These are phyloP conservation scores for Limonium bicolor DNA, from an alignment of 148 eudicot genomes.

Conservation along the genomic window DNA sequence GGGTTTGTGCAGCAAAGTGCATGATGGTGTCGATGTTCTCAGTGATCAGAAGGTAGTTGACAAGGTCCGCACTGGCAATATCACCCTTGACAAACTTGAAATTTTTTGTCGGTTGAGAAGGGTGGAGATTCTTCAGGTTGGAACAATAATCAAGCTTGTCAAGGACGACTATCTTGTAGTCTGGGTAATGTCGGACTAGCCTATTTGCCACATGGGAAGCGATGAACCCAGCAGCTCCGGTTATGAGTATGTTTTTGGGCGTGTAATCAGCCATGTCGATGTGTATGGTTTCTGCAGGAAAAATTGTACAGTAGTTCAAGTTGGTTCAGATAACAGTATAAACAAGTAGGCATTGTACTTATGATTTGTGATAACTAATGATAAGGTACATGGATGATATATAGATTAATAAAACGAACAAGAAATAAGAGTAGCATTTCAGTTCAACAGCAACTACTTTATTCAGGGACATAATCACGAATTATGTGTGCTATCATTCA, in stretches of 20 bases:
- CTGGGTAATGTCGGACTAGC: conserved; percentile 5
- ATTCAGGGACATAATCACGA: no score
- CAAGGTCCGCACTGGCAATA: conserved; percentile 9
- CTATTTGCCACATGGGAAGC: conserved; percentile 9
- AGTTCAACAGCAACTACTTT: no score
- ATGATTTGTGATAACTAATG: no score
- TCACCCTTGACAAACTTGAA: conserved; percentile 11
- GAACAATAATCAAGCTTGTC: conserved; percentile 10
- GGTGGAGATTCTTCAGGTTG: conserved; percentile 8
- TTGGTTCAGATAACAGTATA: no score
- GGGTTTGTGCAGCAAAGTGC: conserved; percentile 10
- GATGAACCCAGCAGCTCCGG: conserved; percentile 8
- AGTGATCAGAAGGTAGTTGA: conserved; percentile 7
- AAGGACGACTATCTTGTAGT: conserved; percentile 7
- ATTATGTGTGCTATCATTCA: no score
- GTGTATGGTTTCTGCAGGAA: no score
- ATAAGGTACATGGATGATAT: no score
- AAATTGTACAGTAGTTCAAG: no score
- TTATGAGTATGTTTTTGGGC: conserved; percentile 7
- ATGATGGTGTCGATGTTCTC: conserved; percentile 8
- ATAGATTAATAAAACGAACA: no score
- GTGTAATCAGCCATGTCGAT: conserved; percentile 3
- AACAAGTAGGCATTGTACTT: no score
- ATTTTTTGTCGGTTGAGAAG: conserved; percentile 4
- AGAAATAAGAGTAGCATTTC: no score